phyloP scores from a whole-genome alignment of 1,139 yeast species.

The Debaryomycetaceae sp. region DNA sequence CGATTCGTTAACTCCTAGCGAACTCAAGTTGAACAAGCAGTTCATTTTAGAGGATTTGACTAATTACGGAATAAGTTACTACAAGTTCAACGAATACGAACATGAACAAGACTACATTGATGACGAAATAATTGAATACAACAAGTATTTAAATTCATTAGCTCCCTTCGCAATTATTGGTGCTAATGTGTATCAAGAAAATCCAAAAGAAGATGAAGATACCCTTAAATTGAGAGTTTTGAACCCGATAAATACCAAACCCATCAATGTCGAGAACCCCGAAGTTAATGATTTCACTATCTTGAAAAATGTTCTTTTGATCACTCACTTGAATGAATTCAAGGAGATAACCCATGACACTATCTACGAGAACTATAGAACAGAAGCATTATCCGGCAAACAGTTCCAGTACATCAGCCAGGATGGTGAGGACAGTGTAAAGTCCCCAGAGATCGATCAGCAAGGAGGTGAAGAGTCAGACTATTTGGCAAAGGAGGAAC shows the following conservation, averaged over 20 bases:
- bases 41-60: conserved; percentile 43
- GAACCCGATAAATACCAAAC: conserved; percentile 33
- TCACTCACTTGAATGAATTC: conserved; percentile 76
- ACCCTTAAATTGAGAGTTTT: conserved; percentile 37
- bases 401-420: conserved; percentile 38
- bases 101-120: conserved; percentile 47
- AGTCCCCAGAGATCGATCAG: conserved; percentile 4
- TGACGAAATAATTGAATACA: conserved; percentile 48
- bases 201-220: conserved; percentile 32
- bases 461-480: conserved; percentile 35
- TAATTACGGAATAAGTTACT: conserved; percentile 38
- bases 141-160: conserved; percentile 41
- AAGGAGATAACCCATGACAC: conserved; percentile 67
- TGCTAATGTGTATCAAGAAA: conserved; percentile 40
- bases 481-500: conserved; percentile 72
- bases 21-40: conserved; percentile 34
- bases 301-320: conserved; percentile 63
- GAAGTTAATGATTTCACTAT: conserved; percentile 61
- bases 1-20: conserved; percentile 38
- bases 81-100: conserved; percentile 49
- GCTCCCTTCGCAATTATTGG: conserved; percentile 44
- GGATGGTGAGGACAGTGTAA: conserved; percentile 9
- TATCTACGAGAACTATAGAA: conserved; percentile 69
- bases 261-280: conserved; percentile 53
- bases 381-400: conserved; percentile 56